These are phyloP conservation scores for Fennellomyces sp. DNA, from an alignment of 371 early-diverging fungal genomes.

Conservation along the genomic window DNA sequence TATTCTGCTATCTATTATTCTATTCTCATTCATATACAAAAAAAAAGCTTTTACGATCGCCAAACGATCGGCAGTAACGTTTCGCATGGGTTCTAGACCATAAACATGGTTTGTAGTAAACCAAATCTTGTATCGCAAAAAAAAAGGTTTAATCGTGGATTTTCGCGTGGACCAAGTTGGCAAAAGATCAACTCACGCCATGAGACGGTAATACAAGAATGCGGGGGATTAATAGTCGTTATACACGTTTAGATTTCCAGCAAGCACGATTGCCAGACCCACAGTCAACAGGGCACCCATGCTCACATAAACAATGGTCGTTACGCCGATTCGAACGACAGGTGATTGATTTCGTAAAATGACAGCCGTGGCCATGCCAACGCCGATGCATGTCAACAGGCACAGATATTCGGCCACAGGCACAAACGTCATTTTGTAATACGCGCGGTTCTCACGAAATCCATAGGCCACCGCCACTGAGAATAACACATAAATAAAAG, in stretches of 20 bases:
- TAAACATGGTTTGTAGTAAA: too few relatives aligned
- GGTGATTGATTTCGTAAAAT: conserved; percentile 1
- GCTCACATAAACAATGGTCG: background rate
- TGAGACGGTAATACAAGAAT: too few relatives aligned
- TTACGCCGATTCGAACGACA: background rate
- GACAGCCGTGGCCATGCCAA: conserved; percentile 18
- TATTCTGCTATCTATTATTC: too few relatives aligned
- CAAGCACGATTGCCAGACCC: conserved; percentile 32
- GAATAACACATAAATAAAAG: conserved; percentile 17
- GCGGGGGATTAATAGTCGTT: conserved; percentile 42
- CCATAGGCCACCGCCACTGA: conserved; percentile 21
- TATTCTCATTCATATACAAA: background rate
- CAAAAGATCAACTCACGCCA: too few relatives aligned
- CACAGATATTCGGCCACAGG: conserved; percentile 41
- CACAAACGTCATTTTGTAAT: conserved; percentile 40
- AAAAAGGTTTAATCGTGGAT: background rate
- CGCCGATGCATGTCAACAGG: conserved; percentile 18
- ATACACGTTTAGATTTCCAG: conserved; percentile 33
- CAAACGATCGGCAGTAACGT: background rate
- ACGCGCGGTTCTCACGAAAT: conserved; percentile 28
- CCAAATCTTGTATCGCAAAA: too few relatives aligned
- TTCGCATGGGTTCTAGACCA: too few relatives aligned
- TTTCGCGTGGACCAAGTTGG: background rate
- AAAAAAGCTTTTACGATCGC: background rate
- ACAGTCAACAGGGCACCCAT: conserved; percentile 12